A percentile compares a stretch with the other conserved stretches of the same genome.
These are phyloP conservation scores for Lonicera japonica DNA, from an alignment of 129 eudicot species.

Conservation along the genomic window DNA sequence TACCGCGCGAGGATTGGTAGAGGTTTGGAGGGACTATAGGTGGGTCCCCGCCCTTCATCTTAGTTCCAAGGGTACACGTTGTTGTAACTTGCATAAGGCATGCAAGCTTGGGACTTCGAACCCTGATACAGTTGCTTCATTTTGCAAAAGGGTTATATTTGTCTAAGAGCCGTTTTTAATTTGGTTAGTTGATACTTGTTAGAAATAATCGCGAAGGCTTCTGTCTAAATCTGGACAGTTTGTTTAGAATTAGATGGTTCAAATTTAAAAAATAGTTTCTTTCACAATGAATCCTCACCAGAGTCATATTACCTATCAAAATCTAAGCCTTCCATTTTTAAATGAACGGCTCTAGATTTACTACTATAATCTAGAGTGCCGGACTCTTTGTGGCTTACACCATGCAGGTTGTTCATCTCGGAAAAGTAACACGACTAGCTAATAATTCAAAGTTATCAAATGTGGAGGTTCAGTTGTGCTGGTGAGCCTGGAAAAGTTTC, in stretches of 20 bases:
- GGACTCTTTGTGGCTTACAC: slow-evolving; percentile 27
- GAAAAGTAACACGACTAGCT: slow-evolving; percentile 14
- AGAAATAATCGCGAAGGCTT: no score
- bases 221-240: no score
- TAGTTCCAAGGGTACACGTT: slow-evolving; percentile 54
- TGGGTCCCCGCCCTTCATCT: slow-evolving; percentile 82
- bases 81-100: slow-evolving; percentile 89
- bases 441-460: slow-evolving; percentile 28
- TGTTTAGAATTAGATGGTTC: no score
- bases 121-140: slow-evolving; percentile 71
- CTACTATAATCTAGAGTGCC: no score
- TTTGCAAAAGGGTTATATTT: slow-evolving; percentile 30
- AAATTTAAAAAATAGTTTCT: no score
- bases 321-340: no score
- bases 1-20: slow-evolving; percentile 59
- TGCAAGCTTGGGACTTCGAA: slow-evolving; percentile 79
- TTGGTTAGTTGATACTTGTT: neutral
- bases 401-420: slow-evolving; percentile 46
- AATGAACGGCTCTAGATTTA: no score
- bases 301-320: no score
- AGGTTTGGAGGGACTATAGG: slow-evolving; percentile 76
- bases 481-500: slow-evolving; percentile 28
- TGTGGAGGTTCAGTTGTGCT: neutral
- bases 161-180: slow-evolving; percentile 2
- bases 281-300: no score